Base-by-base conservation (phyloP, 225 moss, liverwort and hornwort species). In the Anthoceros angustus region DNA sequence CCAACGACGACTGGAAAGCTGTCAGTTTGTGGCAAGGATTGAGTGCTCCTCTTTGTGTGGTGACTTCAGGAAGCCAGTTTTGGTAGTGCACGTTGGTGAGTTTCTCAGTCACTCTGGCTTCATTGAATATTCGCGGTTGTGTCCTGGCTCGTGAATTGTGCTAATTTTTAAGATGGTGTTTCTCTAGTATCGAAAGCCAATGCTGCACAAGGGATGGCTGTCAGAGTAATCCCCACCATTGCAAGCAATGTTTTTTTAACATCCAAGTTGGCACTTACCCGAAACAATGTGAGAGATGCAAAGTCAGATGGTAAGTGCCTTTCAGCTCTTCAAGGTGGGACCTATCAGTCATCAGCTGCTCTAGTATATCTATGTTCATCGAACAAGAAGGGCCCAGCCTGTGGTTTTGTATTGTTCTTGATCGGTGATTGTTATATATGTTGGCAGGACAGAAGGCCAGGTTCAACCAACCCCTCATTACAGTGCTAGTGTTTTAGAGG, bases 401-500 rank as follows among this genome's bases (percentile, higher is more conserved):
- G 32, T 10, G 21, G 64, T 7, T 25, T 25, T 12, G n/a, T 39
- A 39, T 15, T 40, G 7, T 69, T 69, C 39, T 69, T 62, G 15
- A 32, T 40, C 79, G 70, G 68, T 61, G 39, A n/a, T 74, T 67
- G 55, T 55, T 14, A 55, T 65, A 60, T 71, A 20, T 42, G 75
- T 68, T 67, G 68, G 60, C 73, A 76, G 79, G 80, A 62, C 78
- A 98, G 92, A 87, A 72, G 87, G 84, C 78, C 60, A 70, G 39
- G 70, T 80, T 64, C 70, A 78, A 66, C 81, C 92, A 39, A 86
- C 92, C 46, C 98, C 92, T 23, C 82, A 86, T 63, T 98, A 98
- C 75, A 98, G 79, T 40, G 85, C 82, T 63, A 78, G 79, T 38
- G 87, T 92, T 50, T 64, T 89, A 32, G 98, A 98, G 75, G 98